These are phyloP conservation scores for Phytophthora lateralis DNA, from an alignment of 352 stramenopile species.

Conservation along the genomic window DNA sequence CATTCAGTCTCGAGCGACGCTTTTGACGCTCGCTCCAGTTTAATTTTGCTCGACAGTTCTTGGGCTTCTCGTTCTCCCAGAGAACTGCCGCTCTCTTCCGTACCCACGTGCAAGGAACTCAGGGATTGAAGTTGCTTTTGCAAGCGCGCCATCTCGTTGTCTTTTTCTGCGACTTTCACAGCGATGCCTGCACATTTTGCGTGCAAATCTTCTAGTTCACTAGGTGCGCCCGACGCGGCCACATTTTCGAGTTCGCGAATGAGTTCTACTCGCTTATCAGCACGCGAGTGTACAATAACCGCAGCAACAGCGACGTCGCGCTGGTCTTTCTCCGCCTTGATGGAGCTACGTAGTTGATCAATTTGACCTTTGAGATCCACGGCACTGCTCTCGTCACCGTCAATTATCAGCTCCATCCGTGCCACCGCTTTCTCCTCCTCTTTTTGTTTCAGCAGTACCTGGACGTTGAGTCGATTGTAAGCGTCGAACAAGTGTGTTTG, in stretches of 20 bases:
- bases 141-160: slow-evolving; percentile 18
- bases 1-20: slow-evolving; percentile 23
- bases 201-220: slow-evolving; percentile 15
- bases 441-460: slow-evolving; percentile 37
- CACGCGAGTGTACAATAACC: slow-evolving; percentile 17
- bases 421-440: slow-evolving; percentile 25
- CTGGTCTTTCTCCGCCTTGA: slow-evolving; percentile 30
- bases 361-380: slow-evolving; percentile 31
- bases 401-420: slow-evolving; percentile 20
- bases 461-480: slow-evolving; percentile 38
- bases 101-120: slow-evolving; percentile 3
- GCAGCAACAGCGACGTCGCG: slow-evolving; percentile 44
- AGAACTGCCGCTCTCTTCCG: slow-evolving; percentile 3
- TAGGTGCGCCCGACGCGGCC: neutral
- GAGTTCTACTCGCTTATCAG: slow-evolving; percentile 5
- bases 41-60: slow-evolving; percentile 27
- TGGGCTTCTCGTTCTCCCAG: slow-evolving; percentile 12
- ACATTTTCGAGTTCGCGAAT: slow-evolving; percentile 7
- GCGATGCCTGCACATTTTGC: slow-evolving; percentile 27
- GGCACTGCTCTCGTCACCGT: slow-evolving; percentile 20
- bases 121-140: slow-evolving; percentile 23
- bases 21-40: slow-evolving; percentile 23
- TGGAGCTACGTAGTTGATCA: slow-evolving; percentile 29
- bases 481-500: slow-evolving; percentile 12
- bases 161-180: slow-evolving; percentile 22